phyloP scores from a whole-genome alignment of 2,329 filamentous ascomycete species.

The Myriangium duriaei region DNA sequence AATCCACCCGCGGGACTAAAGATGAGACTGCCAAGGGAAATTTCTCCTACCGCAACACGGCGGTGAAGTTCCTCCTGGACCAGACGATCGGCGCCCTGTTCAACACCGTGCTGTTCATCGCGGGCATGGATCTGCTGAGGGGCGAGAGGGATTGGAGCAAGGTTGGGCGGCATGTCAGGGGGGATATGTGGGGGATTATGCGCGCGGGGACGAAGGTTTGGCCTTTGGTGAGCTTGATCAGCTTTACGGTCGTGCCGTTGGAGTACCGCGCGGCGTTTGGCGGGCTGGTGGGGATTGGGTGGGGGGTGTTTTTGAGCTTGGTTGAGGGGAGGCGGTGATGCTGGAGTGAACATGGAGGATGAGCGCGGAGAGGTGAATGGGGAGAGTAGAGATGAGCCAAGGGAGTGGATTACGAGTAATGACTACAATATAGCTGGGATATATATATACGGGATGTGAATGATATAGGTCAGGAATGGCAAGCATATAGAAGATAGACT shows the following conservation, averaged over 20 bases:
- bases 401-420: too few species aligned
- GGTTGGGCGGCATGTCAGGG: neutral
- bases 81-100: constrained; percentile 52
- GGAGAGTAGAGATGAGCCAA: neutral
- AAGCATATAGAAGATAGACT: too few species aligned
- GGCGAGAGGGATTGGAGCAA: constrained; percentile 14
- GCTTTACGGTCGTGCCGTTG: constrained; percentile 61
- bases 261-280: constrained; percentile 57
- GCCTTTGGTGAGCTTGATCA: constrained; percentile 56
- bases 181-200: constrained; percentile 38
- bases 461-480: too few species aligned
- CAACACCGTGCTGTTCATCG: constrained; percentile 54
- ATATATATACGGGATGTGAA: too few species aligned
- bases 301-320: constrained; percentile 66
- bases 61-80: constrained; percentile 55
- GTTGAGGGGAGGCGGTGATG: constrained; percentile 8
- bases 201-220: constrained; percentile 60
- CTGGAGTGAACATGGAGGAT: neutral
- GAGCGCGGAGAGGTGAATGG: neutral
- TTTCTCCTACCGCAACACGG: constrained; percentile 49
- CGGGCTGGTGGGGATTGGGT: constrained; percentile 57
- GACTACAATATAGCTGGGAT: too few species aligned
- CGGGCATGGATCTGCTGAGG: constrained; percentile 46
- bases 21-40: constrained; percentile 11
- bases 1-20: too few species aligned